These are phyloP conservation scores for Boletus mariae DNA, from an alignment of 1,284 basidiomycete genomes.

Conservation along the genomic window DNA sequence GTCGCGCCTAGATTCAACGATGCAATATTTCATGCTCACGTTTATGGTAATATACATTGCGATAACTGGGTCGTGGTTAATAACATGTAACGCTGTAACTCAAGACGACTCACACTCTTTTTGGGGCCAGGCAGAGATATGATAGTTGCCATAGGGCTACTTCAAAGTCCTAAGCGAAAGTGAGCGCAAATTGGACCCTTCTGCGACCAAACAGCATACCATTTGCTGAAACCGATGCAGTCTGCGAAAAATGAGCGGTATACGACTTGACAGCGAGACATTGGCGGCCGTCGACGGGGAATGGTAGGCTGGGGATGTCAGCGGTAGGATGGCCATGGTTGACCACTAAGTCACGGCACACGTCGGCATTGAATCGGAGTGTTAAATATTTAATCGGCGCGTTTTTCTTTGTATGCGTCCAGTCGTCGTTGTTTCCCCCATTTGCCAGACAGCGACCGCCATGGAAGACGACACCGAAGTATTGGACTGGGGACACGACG, in stretches of 20 bases:
- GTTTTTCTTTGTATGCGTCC: slow-evolving; percentile 18
- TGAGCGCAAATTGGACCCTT: neutral
- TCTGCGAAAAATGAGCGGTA: slow-evolving; percentile 76
- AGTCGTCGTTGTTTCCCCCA: slow-evolving; percentile 3
- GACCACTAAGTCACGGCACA: slow-evolving; percentile 38
- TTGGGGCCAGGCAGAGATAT: slow-evolving; percentile 85
- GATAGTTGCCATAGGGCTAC: slow-evolving; percentile 91
- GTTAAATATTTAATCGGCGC: slow-evolving; percentile 25
- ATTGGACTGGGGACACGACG: slow-evolving; percentile 74
- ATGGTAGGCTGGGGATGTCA: slow-evolving; percentile 42
- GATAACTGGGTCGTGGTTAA: slow-evolving; percentile 52
- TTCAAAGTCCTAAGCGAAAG: slow-evolving; percentile 79
- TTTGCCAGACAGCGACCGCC: slow-evolving; percentile 16
- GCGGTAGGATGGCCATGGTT: slow-evolving; percentile 54
- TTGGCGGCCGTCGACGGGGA: slow-evolving; percentile 30
- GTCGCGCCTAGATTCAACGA: neutral
- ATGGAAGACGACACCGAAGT: slow-evolving; percentile 71
- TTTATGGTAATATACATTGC: slow-evolving; percentile 91
- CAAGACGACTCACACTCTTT: slow-evolving; percentile 72
- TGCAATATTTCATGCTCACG: slow-evolving; percentile 40
- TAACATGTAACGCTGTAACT: slow-evolving; percentile 2
- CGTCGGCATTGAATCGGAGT: slow-evolving; percentile 26
- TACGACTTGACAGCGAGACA: slow-evolving; percentile 44
- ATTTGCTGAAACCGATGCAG: slow-evolving; percentile 82
- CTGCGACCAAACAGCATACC: slow-evolving; percentile 42